Evolutionary conservation across 2,329 filamentous ascomycete genomes (phyloP).

Genomic region (Arthroderma sp.): DNA sequence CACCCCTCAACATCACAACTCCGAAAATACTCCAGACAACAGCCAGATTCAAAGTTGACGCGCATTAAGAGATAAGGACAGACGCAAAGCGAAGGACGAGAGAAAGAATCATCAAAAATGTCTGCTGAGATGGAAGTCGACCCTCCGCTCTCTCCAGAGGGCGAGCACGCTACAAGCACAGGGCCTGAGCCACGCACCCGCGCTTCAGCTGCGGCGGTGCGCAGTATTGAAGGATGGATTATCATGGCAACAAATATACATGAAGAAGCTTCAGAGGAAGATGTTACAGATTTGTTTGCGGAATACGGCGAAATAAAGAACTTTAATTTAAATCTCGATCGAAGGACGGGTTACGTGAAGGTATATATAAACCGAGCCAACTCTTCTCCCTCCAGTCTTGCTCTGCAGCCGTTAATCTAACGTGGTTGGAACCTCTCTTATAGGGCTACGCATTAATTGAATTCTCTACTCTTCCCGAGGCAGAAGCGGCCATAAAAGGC

Average conservation of each 20-base stretch:
- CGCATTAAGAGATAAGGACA: background rate
- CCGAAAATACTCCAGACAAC: background rate
- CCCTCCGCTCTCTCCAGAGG: constrained; percentile 22
- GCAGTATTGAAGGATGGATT: constrained; percentile 59
- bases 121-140: constrained; percentile 38
- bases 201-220: constrained; percentile 44
- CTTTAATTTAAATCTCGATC: constrained; percentile 53
- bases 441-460: constrained; percentile 57
- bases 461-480: constrained; percentile 52
- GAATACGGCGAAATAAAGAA: constrained; percentile 58
- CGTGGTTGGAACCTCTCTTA: background rate
- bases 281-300: constrained; percentile 53
- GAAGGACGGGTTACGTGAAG: constrained; percentile 57
- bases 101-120: constrained; percentile 20
- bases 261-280: constrained; percentile 56
- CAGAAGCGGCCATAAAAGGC: constrained; percentile 50
- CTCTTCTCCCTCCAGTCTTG: background rate
- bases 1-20: background rate
- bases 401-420: background rate
- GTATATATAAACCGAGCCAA: constrained; percentile 27
- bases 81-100: background rate
- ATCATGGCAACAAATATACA: constrained; percentile 58
- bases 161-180: constrained; percentile 21
- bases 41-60: background rate
- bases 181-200: constrained; percentile 34